Conservation (phyloP, 441 rosid genomes). For the Viola pubescens region DNA sequence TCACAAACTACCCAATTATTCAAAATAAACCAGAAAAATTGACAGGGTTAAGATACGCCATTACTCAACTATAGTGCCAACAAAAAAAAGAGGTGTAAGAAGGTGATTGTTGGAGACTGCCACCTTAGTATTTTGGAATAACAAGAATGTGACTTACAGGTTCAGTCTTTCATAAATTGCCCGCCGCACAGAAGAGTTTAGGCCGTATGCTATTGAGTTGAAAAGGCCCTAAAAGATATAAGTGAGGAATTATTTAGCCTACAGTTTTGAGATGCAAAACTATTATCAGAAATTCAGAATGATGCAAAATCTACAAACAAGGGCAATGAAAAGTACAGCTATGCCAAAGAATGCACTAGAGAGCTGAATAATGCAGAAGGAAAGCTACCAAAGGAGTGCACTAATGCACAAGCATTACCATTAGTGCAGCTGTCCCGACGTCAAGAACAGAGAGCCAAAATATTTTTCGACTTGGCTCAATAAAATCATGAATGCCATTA, state of each 20-base stretch:
- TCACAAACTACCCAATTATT: too few species aligned
- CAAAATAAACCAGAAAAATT: neutral
- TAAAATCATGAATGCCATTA: constrained; percentile 74
- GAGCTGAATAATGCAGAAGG: constrained; percentile 1
- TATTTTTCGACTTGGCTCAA: constrained; percentile 74
- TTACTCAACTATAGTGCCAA: neutral
- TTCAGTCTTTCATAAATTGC: constrained; percentile 77
- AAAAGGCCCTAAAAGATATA: constrained; percentile 54
- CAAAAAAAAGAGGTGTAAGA: neutral
- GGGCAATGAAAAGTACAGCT: neutral
- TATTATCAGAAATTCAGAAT: neutral
- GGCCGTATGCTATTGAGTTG: constrained; percentile 91
- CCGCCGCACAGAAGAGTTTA: constrained; percentile 83
- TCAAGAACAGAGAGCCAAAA: constrained; percentile 97
- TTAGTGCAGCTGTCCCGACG: constrained; percentile 84
- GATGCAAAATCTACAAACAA: neutral
- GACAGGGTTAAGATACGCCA: neutral
- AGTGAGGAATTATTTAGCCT: neutral
- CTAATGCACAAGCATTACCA: constrained; percentile 41
- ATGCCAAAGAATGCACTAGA: too few species aligned
- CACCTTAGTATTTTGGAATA: constrained; percentile 1
- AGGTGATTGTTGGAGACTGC: too few species aligned
- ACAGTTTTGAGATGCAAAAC: neutral
- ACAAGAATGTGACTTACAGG: constrained; percentile 43
- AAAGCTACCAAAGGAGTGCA: neutral